A percentile compares a stretch with the other conserved stretches of the same genome.
Evolutionary conservation across 1,284 basidiomycete genomes (phyloP).

Genomic region (Anthracocystis setariae): DNA sequence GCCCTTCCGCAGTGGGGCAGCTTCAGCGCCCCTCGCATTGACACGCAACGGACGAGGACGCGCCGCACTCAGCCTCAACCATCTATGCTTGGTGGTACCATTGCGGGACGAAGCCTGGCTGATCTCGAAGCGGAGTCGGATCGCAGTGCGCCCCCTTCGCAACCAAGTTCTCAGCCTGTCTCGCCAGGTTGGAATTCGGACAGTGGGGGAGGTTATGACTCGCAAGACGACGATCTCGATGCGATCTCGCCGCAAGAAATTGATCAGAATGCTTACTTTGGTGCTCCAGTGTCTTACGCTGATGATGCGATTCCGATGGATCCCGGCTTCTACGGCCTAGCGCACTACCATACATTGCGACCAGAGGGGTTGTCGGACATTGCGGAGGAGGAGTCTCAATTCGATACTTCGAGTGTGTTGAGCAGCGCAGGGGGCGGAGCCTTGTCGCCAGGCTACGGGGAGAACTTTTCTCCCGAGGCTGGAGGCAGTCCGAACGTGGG

Average conservation of each 20-base stretch:
- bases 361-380: constrained; percentile 59
- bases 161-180: constrained; percentile 20
- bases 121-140: constrained; percentile 41
- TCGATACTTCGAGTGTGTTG: constrained; percentile 39
- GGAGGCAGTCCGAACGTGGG: constrained; percentile 13
- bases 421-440: constrained; percentile 25
- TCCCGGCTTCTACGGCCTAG: constrained; percentile 44
- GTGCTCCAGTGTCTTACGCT: constrained; percentile 26
- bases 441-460: constrained; percentile 17
- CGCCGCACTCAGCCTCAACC: background rate
- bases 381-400: constrained; percentile 53
- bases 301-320: constrained; percentile 49
- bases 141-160: constrained; percentile 20
- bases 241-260: constrained; percentile 25
- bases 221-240: constrained; percentile 14
- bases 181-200: constrained; percentile 22
- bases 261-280: constrained; percentile 31
- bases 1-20: constrained; percentile 5
- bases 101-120: constrained; percentile 27
- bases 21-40: constrained; percentile 1
- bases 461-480: constrained; percentile 20
- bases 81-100: constrained; percentile 2
- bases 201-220: constrained; percentile 14
- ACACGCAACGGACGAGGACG: constrained; percentile 1
- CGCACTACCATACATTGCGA: constrained; percentile 46